Conservation (phyloP, 73 alveolate genomes). For the Urostyla sp. region DNA sequence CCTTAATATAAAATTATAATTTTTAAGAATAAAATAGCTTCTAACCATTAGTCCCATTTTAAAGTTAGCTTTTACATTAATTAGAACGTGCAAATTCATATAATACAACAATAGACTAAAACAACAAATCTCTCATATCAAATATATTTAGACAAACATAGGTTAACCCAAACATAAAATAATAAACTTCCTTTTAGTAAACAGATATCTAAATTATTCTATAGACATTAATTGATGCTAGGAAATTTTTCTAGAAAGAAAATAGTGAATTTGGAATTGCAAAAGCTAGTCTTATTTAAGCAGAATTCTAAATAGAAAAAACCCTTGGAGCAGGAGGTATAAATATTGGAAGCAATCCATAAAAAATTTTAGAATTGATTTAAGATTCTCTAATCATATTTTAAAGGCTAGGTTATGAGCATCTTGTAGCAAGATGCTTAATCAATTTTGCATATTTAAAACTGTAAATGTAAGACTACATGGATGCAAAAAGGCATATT, state of each 20-base stretch:
- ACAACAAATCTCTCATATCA: background rate
- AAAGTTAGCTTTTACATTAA: background rate
- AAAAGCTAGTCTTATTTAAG: slow-evolving; percentile 32
- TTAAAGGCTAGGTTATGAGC: slow-evolving; percentile 9
- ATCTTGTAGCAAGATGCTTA: slow-evolving; percentile 5
- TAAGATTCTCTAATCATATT: slow-evolving; percentile 3
- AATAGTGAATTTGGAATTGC: slow-evolving; percentile 31
- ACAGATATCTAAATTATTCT: slow-evolving; percentile 8
- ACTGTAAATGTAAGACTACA: background rate
- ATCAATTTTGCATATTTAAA: slow-evolving; percentile 26
- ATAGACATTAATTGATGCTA: slow-evolving; percentile 1
- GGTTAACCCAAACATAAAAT: background rate
- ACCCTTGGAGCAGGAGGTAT: slow-evolving; percentile 39
- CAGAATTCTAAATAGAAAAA: slow-evolving; percentile 44
- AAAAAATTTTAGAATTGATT: background rate
- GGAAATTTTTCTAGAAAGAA: slow-evolving; percentile 25
- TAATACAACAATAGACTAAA: background rate
- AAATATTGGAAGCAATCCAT: slow-evolving; percentile 12
- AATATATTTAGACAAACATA: background rate
- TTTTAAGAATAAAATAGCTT: background rate
- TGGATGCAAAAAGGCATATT: slow-evolving; percentile 38
- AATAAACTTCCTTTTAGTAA: background rate
- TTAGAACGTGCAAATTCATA: slow-evolving; percentile 37
- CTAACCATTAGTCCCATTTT: background rate
- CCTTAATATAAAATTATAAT: slow-evolving; percentile 18